A percentile compares a stretch with the other conserved stretches of the same genome.
Conservation (phyloP, 176 grass and related monocot genomes). For the Rhynchospora tenuis region DNA sequence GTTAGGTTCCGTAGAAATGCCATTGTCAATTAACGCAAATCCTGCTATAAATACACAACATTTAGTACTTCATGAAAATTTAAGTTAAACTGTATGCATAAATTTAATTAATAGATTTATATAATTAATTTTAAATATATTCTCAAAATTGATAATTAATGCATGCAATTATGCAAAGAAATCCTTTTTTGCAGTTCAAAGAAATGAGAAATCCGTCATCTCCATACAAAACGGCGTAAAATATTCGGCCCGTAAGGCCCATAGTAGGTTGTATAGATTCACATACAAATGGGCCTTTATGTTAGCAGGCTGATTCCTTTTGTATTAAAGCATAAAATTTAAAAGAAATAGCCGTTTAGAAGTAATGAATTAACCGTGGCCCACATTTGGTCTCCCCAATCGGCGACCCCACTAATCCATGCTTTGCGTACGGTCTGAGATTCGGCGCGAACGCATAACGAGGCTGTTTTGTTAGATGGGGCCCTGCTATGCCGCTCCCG, state of each 20-base stretch:
- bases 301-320: background rate
- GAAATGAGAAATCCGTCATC: background rate
- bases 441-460: constrained; percentile 5
- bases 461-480: background rate
- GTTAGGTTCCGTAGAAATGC: no score
- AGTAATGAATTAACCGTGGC: background rate
- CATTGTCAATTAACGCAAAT: no score
- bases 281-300: background rate
- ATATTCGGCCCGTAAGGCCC: background rate
- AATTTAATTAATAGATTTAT: no score
- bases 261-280: background rate
- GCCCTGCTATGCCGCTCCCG: background rate
- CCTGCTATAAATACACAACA: no score
- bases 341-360: background rate
- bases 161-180: no score
- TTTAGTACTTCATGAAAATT: no score
- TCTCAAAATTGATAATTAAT: no score
- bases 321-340: background rate
- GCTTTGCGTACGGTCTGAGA: background rate
- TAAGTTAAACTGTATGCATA: no score
- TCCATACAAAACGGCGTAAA: background rate
- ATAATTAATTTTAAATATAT: no score
- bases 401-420: constrained; percentile 8
- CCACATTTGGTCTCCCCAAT: background rate
- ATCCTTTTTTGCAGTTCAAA: no score